These are phyloP conservation scores for Diaporthe caulivora DNA, from an alignment of 2,329 filamentous ascomycete species.

Conservation along the genomic window DNA sequence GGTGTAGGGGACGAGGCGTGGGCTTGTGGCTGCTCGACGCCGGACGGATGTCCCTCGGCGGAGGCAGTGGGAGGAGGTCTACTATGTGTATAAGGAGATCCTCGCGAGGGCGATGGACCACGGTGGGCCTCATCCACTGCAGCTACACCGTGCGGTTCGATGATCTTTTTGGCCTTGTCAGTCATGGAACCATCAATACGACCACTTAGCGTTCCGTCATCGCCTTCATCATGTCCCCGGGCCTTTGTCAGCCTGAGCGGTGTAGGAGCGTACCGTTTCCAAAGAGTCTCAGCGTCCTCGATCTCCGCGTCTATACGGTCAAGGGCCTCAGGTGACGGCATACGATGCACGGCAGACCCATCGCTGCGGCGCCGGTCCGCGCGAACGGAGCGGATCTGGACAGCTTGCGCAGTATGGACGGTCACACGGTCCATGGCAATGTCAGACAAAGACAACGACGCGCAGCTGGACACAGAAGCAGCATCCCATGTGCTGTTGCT, in stretches of 20 bases:
- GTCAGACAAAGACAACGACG: neutral
- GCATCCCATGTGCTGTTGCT: no score
- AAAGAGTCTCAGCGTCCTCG: neutral
- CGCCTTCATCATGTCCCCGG: neutral
- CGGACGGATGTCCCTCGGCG: neutral
- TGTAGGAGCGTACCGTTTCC: no score
- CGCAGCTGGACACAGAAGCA: neutral
- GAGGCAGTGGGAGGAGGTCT: no score
- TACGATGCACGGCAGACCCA: neutral
- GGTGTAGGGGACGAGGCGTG: neutral
- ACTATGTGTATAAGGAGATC: neutral
- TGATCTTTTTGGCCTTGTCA: no score
- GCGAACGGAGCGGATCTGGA: neutral
- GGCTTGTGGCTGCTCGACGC: neutral
- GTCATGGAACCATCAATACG: neutral
- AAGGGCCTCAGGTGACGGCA: neutral
- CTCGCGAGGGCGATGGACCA: no score
- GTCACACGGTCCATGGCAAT: neutral
- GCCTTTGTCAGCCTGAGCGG: no score
- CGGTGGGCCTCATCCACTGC: neutral
- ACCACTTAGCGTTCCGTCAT: neutral
- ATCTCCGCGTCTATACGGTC: constrained; percentile 2
- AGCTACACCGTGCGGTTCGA: no score
- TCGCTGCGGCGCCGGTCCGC: neutral
- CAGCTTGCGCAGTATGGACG: neutral